Base-by-base conservation (phyloP, 345 rosid genomes). In the Lepidium didymum region DNA sequence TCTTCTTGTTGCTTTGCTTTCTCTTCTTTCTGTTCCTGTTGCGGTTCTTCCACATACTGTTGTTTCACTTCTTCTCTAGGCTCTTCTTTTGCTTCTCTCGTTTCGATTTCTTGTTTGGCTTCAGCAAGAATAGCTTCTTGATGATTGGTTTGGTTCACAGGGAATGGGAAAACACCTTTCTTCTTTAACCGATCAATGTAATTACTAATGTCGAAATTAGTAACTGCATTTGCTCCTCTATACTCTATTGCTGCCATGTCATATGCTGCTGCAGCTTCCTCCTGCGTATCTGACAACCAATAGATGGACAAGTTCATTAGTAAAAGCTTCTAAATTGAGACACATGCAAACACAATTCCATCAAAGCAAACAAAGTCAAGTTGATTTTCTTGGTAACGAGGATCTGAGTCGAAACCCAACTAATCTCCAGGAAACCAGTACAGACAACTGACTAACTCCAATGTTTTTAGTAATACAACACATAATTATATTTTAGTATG, bases 191-290 rank as follows among this genome's bases (percentile, higher is more conserved):
- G 78, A 27, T 94, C 96, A 0, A 81, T 60, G 87, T 94, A 94
- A 55, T 79, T 81, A 80, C 87, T 78, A 23, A 82, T 64, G 76
- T 87, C 90, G 64, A 94, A 94, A 71, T 94, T 94, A 8, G 99
- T 91, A 36, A 91, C 96, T 0, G 99, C 99, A 50, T 86, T 91
- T 4, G 86, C 69, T 46, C 99, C 99, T 78, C 99, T 83, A 72
- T 94, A 81, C 65, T 94, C 91, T 15, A 94, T 80, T 12, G 99
- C 97, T 16, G 99, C 99, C 96, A 94, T 84, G 36, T 94, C 99
- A 75, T 94, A 94, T 0, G 99, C 97, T 1, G 85, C 99, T 0
- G 97, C 99, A 8, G 97, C 99, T 76, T 94, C 99, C 72, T 94
- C 97, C 56, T 91, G 96, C 14, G 99, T 91, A 64, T 91, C 99